phyloP scores from a whole-genome alignment of 768 basidiomycete species.

The Boletus subcaerulescens region DNA sequence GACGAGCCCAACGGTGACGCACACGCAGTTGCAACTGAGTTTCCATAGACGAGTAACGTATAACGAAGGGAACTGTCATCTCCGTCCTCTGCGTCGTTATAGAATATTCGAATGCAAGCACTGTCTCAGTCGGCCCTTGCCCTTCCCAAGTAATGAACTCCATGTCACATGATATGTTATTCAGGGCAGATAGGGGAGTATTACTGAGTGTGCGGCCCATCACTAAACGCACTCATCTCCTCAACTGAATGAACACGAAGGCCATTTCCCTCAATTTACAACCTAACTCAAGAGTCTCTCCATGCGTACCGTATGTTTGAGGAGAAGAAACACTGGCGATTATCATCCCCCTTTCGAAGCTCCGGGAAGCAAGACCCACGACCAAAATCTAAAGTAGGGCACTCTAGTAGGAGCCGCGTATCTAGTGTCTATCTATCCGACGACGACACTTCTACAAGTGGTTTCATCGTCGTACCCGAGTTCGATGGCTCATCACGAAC shows the following conservation, averaged over 20 bases:
- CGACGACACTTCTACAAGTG: slow-evolving; percentile 9
- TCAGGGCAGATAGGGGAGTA: slow-evolving; percentile 8
- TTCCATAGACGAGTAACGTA: too few species aligned
- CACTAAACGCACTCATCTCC: background rate
- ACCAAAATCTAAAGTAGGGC: background rate
- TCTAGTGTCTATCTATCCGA: slow-evolving; percentile 24
- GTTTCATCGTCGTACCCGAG: slow-evolving; percentile 24
- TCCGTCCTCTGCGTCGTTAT: too few species aligned
- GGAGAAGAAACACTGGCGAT: slow-evolving; percentile 28
- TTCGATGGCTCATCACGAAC: slow-evolving; percentile 16
- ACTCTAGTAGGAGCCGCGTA: slow-evolving; percentile 9
- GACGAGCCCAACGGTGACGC: too few species aligned
- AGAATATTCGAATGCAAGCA: too few species aligned
- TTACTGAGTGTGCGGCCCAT: background rate
- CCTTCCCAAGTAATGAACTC: too few species aligned
- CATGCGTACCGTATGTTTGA: slow-evolving; percentile 21
- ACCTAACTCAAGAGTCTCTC: background rate
- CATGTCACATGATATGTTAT: slow-evolving; percentile 10
- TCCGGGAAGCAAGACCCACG: slow-evolving; percentile 6
- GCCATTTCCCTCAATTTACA: background rate
- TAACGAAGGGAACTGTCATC: too few species aligned
- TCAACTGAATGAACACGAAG: background rate
- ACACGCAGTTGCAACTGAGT: too few species aligned
- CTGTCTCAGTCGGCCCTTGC: too few species aligned
- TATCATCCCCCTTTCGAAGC: slow-evolving; percentile 23